Evolutionary conservation across 495 filamentous ascomycete genomes (phyloP).

Genomic region (Talaromyces trachyspermus): DNA sequence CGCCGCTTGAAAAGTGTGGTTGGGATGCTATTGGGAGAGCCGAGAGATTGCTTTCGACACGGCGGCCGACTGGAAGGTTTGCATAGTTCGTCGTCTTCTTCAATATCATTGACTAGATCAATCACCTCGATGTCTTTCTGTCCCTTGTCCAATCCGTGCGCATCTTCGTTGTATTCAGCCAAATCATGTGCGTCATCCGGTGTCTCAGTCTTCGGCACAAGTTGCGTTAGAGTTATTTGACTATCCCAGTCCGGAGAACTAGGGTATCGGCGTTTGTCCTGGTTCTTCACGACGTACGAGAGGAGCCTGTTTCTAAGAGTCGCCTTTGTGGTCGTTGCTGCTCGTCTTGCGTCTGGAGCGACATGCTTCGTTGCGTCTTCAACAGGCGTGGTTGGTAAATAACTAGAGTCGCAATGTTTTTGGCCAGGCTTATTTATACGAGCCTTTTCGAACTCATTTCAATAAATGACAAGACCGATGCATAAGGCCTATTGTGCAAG

Average conservation of each 20-base stretch:
- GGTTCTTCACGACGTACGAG: constrained; percentile 10
- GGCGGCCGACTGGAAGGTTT: constrained; percentile 12
- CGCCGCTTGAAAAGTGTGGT: constrained; percentile 1
- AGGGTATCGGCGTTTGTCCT: constrained; percentile 16
- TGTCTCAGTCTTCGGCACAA: constrained; percentile 22
- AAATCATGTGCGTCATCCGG: neutral
- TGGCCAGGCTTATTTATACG: neutral
- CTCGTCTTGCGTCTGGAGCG: constrained; percentile 12
- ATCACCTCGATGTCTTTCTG: constrained; percentile 12
- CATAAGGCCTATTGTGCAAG: neutral
- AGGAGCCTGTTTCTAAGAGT: constrained; percentile 3
- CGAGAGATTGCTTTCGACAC: neutral
- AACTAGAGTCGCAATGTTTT: neutral
- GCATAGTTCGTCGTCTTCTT: constrained; percentile 20
- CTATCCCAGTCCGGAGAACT: constrained; percentile 14
- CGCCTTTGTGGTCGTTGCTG: constrained; percentile 14
- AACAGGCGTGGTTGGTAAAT: constrained; percentile 1
- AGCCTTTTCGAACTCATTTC: constrained; percentile 2
- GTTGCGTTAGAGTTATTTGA: constrained; percentile 38
- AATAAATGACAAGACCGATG: neutral
- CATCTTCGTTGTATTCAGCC: constrained; percentile 20
- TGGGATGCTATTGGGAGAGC: neutral
- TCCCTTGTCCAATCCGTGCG: constrained; percentile 26
- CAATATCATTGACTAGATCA: constrained; percentile 21
- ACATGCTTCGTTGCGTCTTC: constrained; percentile 14